phyloP scores from a whole-genome alignment of 1,284 basidiomycete genomes.

The Cryptococcus sp. region DNA sequence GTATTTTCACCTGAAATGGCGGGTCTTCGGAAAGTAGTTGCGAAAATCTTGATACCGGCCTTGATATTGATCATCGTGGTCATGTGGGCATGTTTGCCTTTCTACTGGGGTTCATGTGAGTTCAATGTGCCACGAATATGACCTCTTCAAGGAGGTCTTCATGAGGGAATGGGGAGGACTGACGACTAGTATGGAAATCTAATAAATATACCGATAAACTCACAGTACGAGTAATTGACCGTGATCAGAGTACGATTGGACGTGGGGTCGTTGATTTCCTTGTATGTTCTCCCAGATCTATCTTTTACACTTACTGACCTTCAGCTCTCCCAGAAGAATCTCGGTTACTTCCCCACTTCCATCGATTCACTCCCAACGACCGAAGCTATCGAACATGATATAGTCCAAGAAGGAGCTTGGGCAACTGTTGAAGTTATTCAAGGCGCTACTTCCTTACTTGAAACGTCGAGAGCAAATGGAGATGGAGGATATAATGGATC shows the following conservation, averaged over 20 bases:
- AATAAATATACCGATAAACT: constrained; percentile 47
- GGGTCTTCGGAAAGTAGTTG: constrained; percentile 26
- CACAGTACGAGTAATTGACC: constrained; percentile 51
- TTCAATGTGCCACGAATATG: constrained; percentile 2
- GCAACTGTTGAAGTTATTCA: constrained; percentile 38
- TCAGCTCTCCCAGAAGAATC: constrained; percentile 20
- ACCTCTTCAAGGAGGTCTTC: no score
- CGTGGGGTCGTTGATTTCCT: constrained; percentile 30
- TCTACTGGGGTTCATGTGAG: constrained; percentile 53
- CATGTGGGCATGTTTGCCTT: constrained; percentile 41
- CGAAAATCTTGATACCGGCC: constrained; percentile 33
- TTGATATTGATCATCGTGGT: constrained; percentile 31
- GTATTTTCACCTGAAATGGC: constrained; percentile 30
- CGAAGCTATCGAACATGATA: constrained; percentile 22
- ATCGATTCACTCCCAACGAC: constrained; percentile 29
- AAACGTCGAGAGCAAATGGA: constrained; percentile 29
- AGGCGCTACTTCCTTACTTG: constrained; percentile 29
- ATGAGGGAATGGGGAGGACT: no score
- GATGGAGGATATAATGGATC: constrained; percentile 30
- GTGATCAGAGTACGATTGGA: constrained; percentile 51
- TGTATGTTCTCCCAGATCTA: constrained; percentile 10
- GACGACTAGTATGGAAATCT: constrained; percentile 36
- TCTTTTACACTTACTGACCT: background rate
- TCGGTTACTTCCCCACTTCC: constrained; percentile 35
- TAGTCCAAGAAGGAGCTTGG: constrained; percentile 45